These are phyloP conservation scores for Myochromella boudieri DNA, from an alignment of 768 basidiomycete genomes.

Conservation along the genomic window DNA sequence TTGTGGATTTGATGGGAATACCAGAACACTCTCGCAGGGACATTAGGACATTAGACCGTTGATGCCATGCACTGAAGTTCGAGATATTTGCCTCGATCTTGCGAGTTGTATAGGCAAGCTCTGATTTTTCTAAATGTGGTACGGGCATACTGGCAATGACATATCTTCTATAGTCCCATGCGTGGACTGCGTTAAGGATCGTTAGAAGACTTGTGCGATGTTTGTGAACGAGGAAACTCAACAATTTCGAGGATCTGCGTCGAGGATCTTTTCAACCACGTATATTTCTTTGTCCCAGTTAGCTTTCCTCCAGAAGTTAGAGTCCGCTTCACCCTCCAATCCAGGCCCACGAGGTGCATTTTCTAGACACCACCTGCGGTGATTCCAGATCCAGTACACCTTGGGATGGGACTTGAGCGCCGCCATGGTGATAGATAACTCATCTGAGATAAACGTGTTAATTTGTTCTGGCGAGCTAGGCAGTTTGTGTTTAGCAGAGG, in stretches of 20 bases:
- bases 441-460: constrained; percentile 64
- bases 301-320: constrained; percentile 68
- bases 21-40: constrained; percentile 63
- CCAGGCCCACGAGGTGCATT: constrained; percentile 77
- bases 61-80: constrained; percentile 99
- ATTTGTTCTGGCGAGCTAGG: constrained; percentile 59
- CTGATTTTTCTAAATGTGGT: constrained; percentile 55
- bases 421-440: constrained; percentile 78
- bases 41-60: constrained; percentile 79
- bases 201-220: too few species aligned
- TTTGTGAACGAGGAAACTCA: too few species aligned
- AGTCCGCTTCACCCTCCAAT: constrained; percentile 39
- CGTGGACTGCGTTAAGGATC: constrained; percentile 62
- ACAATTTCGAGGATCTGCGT: constrained; percentile 94
- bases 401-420: constrained; percentile 88
- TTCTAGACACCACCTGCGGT: constrained; percentile 92
- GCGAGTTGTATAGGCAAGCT: constrained; percentile 80
- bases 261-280: constrained; percentile 90
- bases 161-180: constrained; percentile 93
- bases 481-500: constrained; percentile 15
- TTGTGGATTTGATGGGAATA: constrained; percentile 54
- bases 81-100: constrained; percentile 96
- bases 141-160: constrained; percentile 71
- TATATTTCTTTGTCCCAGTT: constrained; percentile 86
- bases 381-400: constrained; percentile 99